Evolutionary conservation across 495 filamentous ascomycete species (phyloP), one percentile per base, ranked within the genome.

Genomic region (Entonaema liquescens): DNA sequence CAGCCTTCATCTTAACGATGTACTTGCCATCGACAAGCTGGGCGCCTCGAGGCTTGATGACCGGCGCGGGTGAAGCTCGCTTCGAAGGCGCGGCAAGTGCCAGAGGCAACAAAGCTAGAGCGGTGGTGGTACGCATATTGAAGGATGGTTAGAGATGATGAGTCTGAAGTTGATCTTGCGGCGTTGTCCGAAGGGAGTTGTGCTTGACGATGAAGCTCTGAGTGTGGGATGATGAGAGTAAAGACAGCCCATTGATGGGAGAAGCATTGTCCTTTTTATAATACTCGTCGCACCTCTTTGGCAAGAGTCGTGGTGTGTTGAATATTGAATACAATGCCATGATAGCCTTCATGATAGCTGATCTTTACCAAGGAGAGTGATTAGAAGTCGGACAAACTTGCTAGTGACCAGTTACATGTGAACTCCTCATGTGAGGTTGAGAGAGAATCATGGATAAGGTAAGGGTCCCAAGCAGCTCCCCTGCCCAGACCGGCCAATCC

Each of bases 1-100:
- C 59, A 23, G 70, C 77, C 47, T 80, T 80, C 40, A 81, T 79
- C 71, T 78, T 78, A 17, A 85, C 79, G 17, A 85, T 84, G 71
- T 82, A 85, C 23, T 77, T 79, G 58, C 79, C 75, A 15, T 78
- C 70, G 19, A 84, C 71, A 26, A 82, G 47, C 42, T 78, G 62
- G 49, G 68, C 63, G 52, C 67, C 72, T 21, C 62, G 68, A 15
- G 74, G 74, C 66, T 68, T 70, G 38, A 76, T 50, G 25, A 78
- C 66, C 9, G 67, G 74, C 40, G 76, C 76, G 17, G 73, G 75
- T 5, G 62, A 33, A 28, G 55, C 63, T 49, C 75, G 73, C 66
- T 74, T 74, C 40, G 73, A 70, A 58, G 76, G 74, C 17, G 64
- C 70, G 21, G 76, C 76, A 36, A 78, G 71, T 56, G 69, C 76